Evolutionary conservation across 2,329 filamentous ascomycete species (phyloP), one percentile per base, ranked within the genome.

Genomic region (Sclerotinia subarctica): DNA sequence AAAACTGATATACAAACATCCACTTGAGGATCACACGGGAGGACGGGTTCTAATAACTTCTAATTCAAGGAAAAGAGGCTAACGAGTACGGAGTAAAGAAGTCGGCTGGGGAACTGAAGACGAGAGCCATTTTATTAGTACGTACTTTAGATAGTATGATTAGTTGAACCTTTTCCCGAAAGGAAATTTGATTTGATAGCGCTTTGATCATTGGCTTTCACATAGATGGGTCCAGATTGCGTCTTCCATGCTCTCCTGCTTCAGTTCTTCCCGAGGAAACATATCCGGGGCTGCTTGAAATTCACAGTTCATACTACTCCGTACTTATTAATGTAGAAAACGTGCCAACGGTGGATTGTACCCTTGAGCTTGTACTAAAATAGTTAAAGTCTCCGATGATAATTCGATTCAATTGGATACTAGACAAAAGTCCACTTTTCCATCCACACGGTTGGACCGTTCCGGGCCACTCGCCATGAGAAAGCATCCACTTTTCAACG

Each of bases 221-320:
- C 32, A 49, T 51, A 32, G 63, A 65, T 57, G 51, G 63, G 51
- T 58, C 63, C 51, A 65, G 63, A 65, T 65, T 42, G 51, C 63
- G 63, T 58, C 53, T 65, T 65, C 63, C 35, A 65, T 66, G 53
- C 64, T 64, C 38, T 13, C 13, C 38, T 38, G 38, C 35, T 35
- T 35, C 7, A 35, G 24, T 35, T 38, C 51, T 46, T 65, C 38
- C 15, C 51, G 35, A 38, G 52, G 52, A 53, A 64, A 64, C 26
- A 64, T 66, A 64, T 66, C 44, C 17, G 64, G 54, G 64, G 64
- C 58, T 51, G 44, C 44, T 35, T 38, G 29, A 38, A 49, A 38
- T 32, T 29, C 29, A 29, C 29, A 29, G 29, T 44, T 60, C 46
- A 19, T 19, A 24, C 26, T 47, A 60, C 57, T 29, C 29, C 24